Base-by-base conservation (phyloP, 257 asterid genomes). In the Haberlea rhodopensis region DNA sequence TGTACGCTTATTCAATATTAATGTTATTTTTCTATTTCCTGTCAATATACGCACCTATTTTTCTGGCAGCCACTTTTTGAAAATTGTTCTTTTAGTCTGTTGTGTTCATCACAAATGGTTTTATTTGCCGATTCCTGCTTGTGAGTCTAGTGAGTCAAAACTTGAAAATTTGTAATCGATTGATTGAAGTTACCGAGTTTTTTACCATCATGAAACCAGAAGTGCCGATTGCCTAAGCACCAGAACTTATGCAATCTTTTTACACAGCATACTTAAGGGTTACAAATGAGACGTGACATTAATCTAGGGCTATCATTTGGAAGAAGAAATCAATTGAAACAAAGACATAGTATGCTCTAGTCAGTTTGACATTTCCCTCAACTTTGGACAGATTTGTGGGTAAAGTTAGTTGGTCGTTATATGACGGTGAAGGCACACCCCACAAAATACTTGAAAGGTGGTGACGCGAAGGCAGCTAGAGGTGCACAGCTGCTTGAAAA, bases 391-490 rank as follows among this genome's bases (percentile, higher is more conserved):
- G 96, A 73, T 86, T 67, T 68, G 83, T 82, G 64, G 96, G 98
- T 27, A 89, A n/a, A 83, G 73, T 77, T 91, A 60, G 87, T 79
- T 1, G 98, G 98, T 48, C 90, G 92, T 23, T 91, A 91, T 75
- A 91, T 58, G 87, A 87, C 27, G 56, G 66, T 55, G 85, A 82
- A 46, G 98, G 96, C 55, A 87, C n/a, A 75, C 62, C 81, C 98
- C 13, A 89, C 95, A 16, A 91, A 91, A 77, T 82, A 85, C 78
- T 73, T 91, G 71, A 89, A 87, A 82, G 98, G 96, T 64, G 86
- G 75, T 26, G 98, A 91, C 78, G 87, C 91, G 53, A 91, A 89
- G 80, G 95, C 95, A 0, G 96, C 96, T 21, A 84, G 98, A 83
- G 98, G 95, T 10, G 87, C 98, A 48, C 96, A 88, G 70, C 78